These are phyloP conservation scores for Prillingera fragicola DNA, from an alignment of 1,284 basidiomycete species.

Conservation along the genomic window DNA sequence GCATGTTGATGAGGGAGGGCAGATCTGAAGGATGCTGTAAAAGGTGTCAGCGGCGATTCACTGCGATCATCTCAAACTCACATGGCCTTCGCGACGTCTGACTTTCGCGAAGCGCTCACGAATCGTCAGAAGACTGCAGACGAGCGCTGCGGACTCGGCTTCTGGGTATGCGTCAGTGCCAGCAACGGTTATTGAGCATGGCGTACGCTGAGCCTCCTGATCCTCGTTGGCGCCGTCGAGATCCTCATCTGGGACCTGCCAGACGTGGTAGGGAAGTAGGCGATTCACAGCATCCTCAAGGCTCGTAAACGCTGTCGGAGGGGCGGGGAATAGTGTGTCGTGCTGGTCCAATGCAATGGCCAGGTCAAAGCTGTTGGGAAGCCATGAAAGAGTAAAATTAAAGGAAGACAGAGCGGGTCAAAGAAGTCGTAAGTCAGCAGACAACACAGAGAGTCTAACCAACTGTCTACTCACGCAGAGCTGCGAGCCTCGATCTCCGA, in stretches of 20 bases:
- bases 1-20: constrained; percentile 29
- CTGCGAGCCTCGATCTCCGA: constrained; percentile 10
- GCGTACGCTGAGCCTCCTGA: no score
- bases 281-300: constrained; percentile 35
- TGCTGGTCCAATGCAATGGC: constrained; percentile 37
- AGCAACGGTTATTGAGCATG: no score
- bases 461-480: constrained; percentile 7
- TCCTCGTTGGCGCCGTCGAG: no score
- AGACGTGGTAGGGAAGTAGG: constrained; percentile 43
- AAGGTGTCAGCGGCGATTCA: constrained; percentile 12
- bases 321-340: constrained; percentile 24
- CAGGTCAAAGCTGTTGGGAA: constrained; percentile 23
- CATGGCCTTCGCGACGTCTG: constrained; percentile 29
- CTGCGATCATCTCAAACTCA: no score
- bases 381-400: background rate
- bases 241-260: constrained; percentile 42
- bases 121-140: constrained; percentile 20
- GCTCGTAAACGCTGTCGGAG: constrained; percentile 23
- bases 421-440: background rate
- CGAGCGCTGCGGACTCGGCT: constrained; percentile 18
- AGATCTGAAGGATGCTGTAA: constrained; percentile 28
- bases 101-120: constrained; percentile 27
- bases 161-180: no score
- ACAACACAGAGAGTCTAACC: background rate
- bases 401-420: background rate